Evolutionary conservation across 148 eudicot species (phyloP).

Genomic region (Tetragonia tetragonoides): DNA sequence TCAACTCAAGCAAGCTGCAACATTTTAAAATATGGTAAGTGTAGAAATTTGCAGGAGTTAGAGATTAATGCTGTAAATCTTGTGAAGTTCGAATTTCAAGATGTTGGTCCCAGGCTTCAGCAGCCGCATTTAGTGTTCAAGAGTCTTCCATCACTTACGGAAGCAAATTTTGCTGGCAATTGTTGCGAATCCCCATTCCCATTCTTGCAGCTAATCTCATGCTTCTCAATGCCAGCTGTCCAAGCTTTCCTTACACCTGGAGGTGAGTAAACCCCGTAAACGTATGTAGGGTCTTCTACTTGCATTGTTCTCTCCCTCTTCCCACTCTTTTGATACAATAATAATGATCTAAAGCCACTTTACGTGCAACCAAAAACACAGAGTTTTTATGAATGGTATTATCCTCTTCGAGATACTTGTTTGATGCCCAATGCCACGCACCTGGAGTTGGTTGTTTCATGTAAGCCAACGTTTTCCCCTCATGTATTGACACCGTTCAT

Average conservation of each 20-base stretch:
- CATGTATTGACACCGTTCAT: not conserved
- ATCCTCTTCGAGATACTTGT: not conserved
- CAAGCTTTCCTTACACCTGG: not conserved
- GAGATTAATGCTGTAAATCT: slow-evolving; percentile 10
- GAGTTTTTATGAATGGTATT: not conserved
- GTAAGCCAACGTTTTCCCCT: not conserved
- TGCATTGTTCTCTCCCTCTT: not conserved
- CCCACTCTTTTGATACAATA: not conserved
- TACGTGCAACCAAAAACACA: not conserved
- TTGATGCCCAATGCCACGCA: not conserved
- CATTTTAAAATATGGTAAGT: not conserved
- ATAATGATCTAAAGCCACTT: too few species aligned
- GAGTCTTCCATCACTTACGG: slow-evolving; percentile 2
- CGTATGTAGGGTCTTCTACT: not conserved
- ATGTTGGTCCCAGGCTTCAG: not conserved
- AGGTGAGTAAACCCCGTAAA: not conserved
- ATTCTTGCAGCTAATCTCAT: not conserved
- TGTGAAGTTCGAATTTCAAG: not conserved
- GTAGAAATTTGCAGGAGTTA: not conserved
- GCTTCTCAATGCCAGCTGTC: not conserved
- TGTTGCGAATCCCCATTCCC: not conserved
- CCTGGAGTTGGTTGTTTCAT: not conserved
- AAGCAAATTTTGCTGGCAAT: not conserved
- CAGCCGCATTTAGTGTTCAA: not conserved
- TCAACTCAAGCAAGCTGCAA: not conserved